These are phyloP conservation scores for Lumnitzera littorea DNA, from an alignment of 345 rosid species.

Conservation along the genomic window DNA sequence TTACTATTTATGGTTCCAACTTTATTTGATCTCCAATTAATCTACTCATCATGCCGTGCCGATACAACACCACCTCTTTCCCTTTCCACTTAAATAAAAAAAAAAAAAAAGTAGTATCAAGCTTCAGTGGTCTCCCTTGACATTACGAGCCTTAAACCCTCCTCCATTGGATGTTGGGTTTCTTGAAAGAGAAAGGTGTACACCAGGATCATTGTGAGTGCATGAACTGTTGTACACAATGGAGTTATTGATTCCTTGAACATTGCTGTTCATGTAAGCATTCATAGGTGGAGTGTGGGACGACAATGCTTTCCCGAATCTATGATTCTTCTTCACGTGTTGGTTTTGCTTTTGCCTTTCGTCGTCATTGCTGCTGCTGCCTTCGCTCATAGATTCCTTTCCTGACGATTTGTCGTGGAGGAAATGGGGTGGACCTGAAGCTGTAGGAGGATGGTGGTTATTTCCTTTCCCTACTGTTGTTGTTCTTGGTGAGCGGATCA, in stretches of 20 bases:
- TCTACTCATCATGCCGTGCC: too few species aligned
- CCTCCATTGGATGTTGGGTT: slow-evolving; percentile 36
- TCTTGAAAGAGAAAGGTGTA: slow-evolving; percentile 44
- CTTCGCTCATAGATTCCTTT: slow-evolving; percentile 30
- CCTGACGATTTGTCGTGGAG: slow-evolving; percentile 19
- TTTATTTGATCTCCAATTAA: too few species aligned
- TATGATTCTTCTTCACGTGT: slow-evolving; percentile 12
- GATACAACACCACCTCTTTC: too few species aligned
- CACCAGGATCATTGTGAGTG: slow-evolving; percentile 76
- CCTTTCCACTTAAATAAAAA: too few species aligned
- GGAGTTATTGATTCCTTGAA: slow-evolving; percentile 84
- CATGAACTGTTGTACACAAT: slow-evolving; percentile 55
- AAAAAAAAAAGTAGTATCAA: too few species aligned
- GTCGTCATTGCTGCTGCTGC: slow-evolving; percentile 34
- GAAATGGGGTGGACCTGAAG: slow-evolving; percentile 15
- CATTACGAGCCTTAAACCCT: too few species aligned
- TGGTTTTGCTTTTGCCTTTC: slow-evolving; percentile 20
- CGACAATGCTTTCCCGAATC: slow-evolving; percentile 7
- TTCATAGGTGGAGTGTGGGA: slow-evolving; percentile 29
- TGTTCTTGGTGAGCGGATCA: slow-evolving; percentile 37
- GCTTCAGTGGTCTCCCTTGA: too few species aligned
- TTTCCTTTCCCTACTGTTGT: not conserved
- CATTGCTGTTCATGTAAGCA: slow-evolving; percentile 74
- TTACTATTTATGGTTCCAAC: too few species aligned
- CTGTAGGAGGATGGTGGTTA: slow-evolving; percentile 11